phyloP scores from a whole-genome alignment of 306 rosid genomes.

The Trichosanthes cucumerina region DNA sequence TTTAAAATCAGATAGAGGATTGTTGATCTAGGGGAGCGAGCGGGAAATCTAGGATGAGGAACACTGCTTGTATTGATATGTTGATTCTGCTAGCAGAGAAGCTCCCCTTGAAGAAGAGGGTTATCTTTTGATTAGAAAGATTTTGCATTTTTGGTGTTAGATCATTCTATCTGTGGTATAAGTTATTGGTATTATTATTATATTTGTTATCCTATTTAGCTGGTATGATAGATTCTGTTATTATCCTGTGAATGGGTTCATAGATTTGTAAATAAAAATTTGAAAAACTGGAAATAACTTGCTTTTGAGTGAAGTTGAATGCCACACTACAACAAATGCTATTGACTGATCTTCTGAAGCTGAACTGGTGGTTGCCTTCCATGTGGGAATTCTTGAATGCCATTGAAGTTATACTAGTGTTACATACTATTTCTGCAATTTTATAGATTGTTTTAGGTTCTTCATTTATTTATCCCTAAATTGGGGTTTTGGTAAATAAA shows the following conservation, averaged over 20 bases:
- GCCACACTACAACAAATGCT: neutral
- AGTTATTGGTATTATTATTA: neutral
- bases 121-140: neutral
- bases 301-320: neutral
- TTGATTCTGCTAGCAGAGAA: neutral
- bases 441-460: neutral
- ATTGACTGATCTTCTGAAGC: neutral
- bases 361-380: neutral
- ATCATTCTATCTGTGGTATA: neutral
- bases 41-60: neutral
- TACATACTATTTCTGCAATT: neutral
- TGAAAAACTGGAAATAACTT: neutral
- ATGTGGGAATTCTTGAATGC: neutral
- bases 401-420: neutral
- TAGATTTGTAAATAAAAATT: neutral
- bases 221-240: neutral
- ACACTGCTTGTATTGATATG: neutral
- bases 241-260: neutral
- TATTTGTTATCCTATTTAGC: no score
- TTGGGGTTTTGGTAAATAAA: neutral
- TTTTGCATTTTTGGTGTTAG: neutral
- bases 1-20: neutral
- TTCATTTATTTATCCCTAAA: neutral
- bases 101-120: neutral
- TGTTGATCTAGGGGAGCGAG: neutral